Evolutionary conservation across 208 protist species (phyloP).

Genomic region (Acanthamoeba castellanii): DNA sequence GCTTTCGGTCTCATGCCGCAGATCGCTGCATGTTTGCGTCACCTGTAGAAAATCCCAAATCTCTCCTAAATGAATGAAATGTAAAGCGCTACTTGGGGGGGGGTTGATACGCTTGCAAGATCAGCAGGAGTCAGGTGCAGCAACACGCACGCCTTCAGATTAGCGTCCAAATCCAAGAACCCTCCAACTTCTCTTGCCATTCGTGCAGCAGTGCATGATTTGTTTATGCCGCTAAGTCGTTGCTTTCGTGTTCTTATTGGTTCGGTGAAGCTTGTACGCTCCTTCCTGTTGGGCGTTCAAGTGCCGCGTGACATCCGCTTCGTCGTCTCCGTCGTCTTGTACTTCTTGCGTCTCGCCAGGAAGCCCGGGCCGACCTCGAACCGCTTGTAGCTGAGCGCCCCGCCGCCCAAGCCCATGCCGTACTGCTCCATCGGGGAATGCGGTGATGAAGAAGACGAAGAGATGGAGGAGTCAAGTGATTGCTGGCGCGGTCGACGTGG

Average conservation of each 20-base stretch:
- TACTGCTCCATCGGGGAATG: not conserved
- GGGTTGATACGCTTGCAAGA: not conserved
- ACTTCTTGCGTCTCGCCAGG: not conserved
- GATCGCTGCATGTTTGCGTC: not conserved
- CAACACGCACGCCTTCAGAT: not conserved
- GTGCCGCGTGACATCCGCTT: no score
- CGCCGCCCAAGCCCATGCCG: not conserved
- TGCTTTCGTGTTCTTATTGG: no score
- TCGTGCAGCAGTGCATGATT: no score
- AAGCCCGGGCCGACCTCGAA: not conserved
- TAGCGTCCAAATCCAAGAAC: not conserved
- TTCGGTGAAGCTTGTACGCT: no score
- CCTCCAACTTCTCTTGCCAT: no score
- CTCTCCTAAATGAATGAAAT: not conserved
- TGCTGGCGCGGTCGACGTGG: not conserved
- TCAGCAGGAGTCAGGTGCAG: not conserved
- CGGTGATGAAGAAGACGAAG: no score
- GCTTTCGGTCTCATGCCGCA: not conserved
- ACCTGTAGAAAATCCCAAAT: not conserved
- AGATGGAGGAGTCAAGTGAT: no score
- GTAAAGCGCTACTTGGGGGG: not conserved
- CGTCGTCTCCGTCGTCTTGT: no score
- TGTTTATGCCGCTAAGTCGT: no score
- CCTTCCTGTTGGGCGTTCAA: no score
- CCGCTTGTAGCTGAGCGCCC: constrained; percentile 10